Evolutionary conservation across 768 basidiomycete genomes (phyloP).

Genomic region (Macrolepiota fuliginosa): DNA sequence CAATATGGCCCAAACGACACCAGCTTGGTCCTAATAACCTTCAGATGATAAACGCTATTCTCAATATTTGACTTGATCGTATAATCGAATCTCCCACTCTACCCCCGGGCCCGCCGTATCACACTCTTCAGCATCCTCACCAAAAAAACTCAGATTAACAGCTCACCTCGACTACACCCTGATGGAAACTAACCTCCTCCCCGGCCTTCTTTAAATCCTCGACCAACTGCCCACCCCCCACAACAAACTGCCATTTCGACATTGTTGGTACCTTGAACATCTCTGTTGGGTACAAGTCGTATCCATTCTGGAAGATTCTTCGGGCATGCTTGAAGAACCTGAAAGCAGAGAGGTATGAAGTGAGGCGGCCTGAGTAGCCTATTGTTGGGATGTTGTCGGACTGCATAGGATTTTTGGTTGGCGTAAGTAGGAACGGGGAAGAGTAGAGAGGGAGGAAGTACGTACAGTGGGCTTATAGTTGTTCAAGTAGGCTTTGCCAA

Average conservation of each 20-base stretch:
- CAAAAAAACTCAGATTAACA: not conserved
- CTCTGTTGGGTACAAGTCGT: constrained; percentile 20
- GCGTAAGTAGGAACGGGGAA: not conserved
- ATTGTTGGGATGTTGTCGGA: constrained; percentile 20
- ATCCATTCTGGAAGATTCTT: constrained; percentile 22
- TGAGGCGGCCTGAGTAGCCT: constrained; percentile 21
- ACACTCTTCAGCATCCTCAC: not conserved
- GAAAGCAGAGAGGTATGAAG: constrained; percentile 22
- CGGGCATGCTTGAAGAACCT: constrained; percentile 21
- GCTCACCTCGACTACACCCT: not conserved
- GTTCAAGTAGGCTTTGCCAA: not conserved
- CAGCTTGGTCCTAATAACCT: not conserved
- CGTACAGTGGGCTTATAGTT: not conserved
- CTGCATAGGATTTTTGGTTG: too few relatives aligned
- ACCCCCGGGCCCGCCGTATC: too few relatives aligned
- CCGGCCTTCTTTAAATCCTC: constrained; percentile 31
- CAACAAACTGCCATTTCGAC: constrained; percentile 26
- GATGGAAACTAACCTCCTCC: constrained; percentile 1
- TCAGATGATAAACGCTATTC: not conserved
- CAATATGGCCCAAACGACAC: constrained; percentile 2
- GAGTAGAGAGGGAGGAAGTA: not conserved
- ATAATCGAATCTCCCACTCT: not conserved
- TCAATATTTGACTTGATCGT: constrained; percentile 2
- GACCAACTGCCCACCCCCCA: constrained; percentile 23
- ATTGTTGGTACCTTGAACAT: constrained; percentile 25